These are phyloP conservation scores for Aspergillus taichungensis DNA, from an alignment of 495 filamentous ascomycete genomes.

Conservation along the genomic window DNA sequence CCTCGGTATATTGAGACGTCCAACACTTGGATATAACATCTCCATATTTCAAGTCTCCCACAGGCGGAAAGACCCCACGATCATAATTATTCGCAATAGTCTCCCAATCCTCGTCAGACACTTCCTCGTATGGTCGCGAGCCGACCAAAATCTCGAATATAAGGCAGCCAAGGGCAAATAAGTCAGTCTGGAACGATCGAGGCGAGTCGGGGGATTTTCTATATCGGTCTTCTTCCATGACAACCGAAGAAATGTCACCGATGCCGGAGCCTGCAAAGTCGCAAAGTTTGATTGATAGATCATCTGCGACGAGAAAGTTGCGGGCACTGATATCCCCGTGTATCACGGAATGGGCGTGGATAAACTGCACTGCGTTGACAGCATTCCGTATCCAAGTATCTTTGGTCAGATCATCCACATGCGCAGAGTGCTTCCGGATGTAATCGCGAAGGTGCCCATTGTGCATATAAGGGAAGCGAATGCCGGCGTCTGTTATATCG, in stretches of 20 bases:
- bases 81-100: conserved; percentile 5
- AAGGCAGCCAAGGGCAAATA: conserved; percentile 16
- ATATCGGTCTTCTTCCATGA: conserved; percentile 10
- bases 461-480: conserved; percentile 5
- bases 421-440: conserved; percentile 1
- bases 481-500: conserved; percentile 3
- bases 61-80: conserved; percentile 4
- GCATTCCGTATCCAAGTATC: conserved; percentile 19
- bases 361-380: conserved; percentile 14
- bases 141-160: conserved; percentile 12
- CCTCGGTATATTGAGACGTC: conserved; percentile 7
- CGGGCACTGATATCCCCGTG: conserved; percentile 23
- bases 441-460: conserved; percentile 10
- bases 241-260: conserved; percentile 1
- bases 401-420: conserved; percentile 4
- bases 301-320: conserved; percentile 23
- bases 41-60: conserved; percentile 6
- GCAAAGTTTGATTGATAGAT: conserved; percentile 22
- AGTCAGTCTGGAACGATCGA: conserved; percentile 7
- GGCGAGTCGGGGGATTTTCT: conserved; percentile 1
- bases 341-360: conserved; percentile 17
- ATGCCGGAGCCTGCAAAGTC: conserved; percentile 17
- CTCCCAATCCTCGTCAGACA: conserved; percentile 5
- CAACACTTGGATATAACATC: conserved; percentile 14
- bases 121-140: conserved; percentile 7